phyloP scores from a whole-genome alignment of 352 stramenopile species.

The Pythium grandisporangium region DNA sequence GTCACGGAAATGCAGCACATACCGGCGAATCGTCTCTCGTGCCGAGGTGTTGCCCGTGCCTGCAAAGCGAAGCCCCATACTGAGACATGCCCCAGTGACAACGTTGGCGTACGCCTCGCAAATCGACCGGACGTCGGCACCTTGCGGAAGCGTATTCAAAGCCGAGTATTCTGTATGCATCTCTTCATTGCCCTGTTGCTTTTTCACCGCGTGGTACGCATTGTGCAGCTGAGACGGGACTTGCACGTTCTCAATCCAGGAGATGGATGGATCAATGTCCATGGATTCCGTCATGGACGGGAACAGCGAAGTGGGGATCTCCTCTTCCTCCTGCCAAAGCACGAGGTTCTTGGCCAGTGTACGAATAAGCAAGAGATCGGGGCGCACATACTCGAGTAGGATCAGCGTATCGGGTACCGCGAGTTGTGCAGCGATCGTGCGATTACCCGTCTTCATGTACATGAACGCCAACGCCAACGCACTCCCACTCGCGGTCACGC shows the following conservation, averaged over 20 bases:
- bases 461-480: conserved; percentile 95
- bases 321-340: conserved; percentile 95
- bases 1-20: conserved; percentile 69
- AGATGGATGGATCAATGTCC: conserved; percentile 74
- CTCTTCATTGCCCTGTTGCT: not conserved
- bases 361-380: conserved; percentile 92
- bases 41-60: conserved; percentile 67
- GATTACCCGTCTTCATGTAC: conserved; percentile 93
- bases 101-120: conserved; percentile 94
- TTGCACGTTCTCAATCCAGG: conserved; percentile 87
- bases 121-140: conserved; percentile 83
- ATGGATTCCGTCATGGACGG: too few species aligned
- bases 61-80: conserved; percentile 92
- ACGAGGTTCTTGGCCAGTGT: conserved; percentile 93
- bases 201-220: conserved; percentile 26
- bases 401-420: conserved; percentile 92
- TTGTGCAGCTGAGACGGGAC: conserved; percentile 43
- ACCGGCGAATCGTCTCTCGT: conserved; percentile 47
- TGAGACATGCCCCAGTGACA: conserved; percentile 92
- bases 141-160: conserved; percentile 11
- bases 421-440: conserved; percentile 75
- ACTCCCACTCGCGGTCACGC: conserved; percentile 91
- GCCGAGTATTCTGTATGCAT: too few species aligned
- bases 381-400: conserved; percentile 93
- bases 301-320: too few species aligned